These are phyloP conservation scores for Teunomyces aglyptinius DNA, from an alignment of 805 yeast species.

Conservation along the genomic window DNA sequence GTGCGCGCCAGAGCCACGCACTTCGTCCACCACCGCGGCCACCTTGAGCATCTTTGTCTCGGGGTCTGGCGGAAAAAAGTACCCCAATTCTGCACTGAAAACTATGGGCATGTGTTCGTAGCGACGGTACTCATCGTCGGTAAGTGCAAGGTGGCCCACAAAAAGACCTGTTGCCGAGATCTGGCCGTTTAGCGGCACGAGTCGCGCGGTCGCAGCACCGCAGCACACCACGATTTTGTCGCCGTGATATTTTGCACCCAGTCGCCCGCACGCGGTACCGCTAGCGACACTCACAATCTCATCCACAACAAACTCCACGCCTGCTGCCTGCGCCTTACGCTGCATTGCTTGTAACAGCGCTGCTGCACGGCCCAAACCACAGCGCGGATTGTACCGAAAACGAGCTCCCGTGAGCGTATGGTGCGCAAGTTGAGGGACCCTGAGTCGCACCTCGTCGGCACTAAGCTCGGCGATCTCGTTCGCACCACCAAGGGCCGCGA, in stretches of 20 bases:
- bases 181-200: background rate
- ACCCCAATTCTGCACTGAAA: constrained; percentile 1
- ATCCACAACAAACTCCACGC: background rate
- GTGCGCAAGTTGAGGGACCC: background rate
- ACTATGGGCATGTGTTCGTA: background rate
- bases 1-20: background rate
- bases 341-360: background rate
- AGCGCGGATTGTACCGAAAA: background rate
- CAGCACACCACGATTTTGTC: constrained; percentile 1
- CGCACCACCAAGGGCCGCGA: background rate
- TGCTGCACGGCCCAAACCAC: background rate
- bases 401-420: background rate
- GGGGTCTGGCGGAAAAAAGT: constrained; percentile 2
- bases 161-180: background rate
- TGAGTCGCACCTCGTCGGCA: background rate
- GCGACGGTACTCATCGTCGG: background rate
- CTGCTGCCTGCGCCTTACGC: background rate
- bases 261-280: background rate
- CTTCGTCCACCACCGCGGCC: background rate
- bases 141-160: background rate
- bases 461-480: background rate
- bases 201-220: background rate
- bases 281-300: background rate
- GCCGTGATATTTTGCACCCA: constrained; percentile 2
- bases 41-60: background rate